Percentiles rank a stretch among this genome's conserved stretches.
Evolutionary conservation across 305 asterid species (phyloP).

Genomic region (Euphrasia arctica): DNA sequence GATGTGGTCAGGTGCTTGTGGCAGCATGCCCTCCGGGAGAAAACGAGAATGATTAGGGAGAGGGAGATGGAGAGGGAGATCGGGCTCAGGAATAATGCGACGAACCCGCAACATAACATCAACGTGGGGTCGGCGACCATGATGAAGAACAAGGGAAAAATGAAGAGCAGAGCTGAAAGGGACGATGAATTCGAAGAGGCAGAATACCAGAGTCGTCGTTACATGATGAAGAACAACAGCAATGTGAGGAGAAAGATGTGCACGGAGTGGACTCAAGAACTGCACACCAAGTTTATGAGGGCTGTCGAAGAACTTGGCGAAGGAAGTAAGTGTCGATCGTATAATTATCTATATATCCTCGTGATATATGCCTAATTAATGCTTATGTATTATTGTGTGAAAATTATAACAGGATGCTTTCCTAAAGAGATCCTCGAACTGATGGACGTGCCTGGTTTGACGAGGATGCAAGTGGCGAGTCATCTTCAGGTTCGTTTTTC

Average conservation of each 20-base stretch:
- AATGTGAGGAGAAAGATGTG: conserved; percentile 33
- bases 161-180: not conserved
- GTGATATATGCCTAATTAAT: too few relatives aligned
- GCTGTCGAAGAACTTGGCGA: conserved; percentile 43
- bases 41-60: conserved; percentile 9
- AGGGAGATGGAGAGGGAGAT: not conserved
- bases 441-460: conserved; percentile 59
- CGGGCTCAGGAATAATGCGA: not conserved
- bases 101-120: not conserved
- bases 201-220: conserved; percentile 2
- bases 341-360: too few relatives aligned
- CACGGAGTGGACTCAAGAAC: conserved; percentile 48
- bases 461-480: conserved; percentile 70
- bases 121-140: not conserved
- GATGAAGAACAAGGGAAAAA: conserved; percentile 11
- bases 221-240: not conserved
- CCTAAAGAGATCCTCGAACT: conserved; percentile 49
- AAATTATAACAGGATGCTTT: conserved; percentile 39
- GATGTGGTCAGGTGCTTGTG: conserved; percentile 39
- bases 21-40: conserved; percentile 46
- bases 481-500: conserved; percentile 45
- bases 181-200: not conserved
- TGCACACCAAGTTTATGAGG: conserved; percentile 43
- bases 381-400: not conserved
- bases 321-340: conserved; percentile 36